Base-by-base conservation (phyloP, 2,329 filamentous ascomycete species). In the Diaporthe ampelina region DNA sequence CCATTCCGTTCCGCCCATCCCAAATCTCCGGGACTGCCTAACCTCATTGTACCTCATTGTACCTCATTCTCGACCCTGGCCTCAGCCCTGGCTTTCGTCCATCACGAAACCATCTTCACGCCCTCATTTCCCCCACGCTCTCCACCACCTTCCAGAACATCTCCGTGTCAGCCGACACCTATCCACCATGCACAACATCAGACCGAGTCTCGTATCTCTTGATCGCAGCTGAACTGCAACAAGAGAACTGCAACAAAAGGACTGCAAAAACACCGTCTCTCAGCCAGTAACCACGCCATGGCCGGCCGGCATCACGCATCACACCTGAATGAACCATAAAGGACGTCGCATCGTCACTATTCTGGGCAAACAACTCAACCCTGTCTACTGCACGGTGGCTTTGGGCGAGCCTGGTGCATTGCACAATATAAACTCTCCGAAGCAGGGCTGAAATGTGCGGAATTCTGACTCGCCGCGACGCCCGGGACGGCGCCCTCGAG, bases 1-100 rank as follows among this genome's bases (percentile, higher is more conserved):
- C 29, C 63, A 67, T 67, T 52, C 63, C 63, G 29, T 40, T 40
- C 37, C 37, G 37, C 63, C 45, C 63, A 37, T 67, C 45, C 63
- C 63, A 67, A 67, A 67, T 52, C 45, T 52, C 63, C 63, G 63
- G 63, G 63, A 67, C 63, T 37, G 29, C 63, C 63, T 52, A 67
- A 32, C 61, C 45, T 37, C 61, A 67, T 35, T n/a, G 29, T 32
- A 32, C 61, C 45, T 37, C 61, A 67, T 35, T n/a, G 29, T 32
- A 32, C 29, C 29, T 32, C 29, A 32, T 6, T 32, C 40, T 65
- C 59, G 59, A n/a, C 40, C 40, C 24, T 48, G 26, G 48, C 17
- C 61, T 48, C 26, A 32, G 29, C 43, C 43, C 32, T 32, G 61
- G 15, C 11, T 29, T n/a, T 50, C 40, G 37, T 26, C 8, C 57